phyloP scores from a whole-genome alignment of 2,329 filamentous ascomycete species.

The Colletotrichum theobromicola region DNA sequence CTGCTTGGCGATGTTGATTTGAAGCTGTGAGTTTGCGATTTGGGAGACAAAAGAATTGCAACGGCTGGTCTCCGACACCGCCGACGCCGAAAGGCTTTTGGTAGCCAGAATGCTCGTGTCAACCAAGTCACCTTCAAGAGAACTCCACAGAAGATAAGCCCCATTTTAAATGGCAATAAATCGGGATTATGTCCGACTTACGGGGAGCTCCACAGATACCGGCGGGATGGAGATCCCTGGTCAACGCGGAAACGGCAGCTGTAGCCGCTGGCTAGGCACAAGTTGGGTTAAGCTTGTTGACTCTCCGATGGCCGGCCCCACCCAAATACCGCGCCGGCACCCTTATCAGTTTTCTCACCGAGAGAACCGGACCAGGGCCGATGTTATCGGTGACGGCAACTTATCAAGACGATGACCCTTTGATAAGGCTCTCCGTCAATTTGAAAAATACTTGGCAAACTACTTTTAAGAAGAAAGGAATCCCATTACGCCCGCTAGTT shows the following conservation, averaged over 20 bases:
- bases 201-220: background rate
- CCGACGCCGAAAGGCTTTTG: background rate
- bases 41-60: background rate
- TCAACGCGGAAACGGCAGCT: background rate
- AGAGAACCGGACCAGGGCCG: background rate
- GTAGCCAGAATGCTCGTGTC: background rate
- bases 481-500: background rate
- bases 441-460: background rate
- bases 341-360: background rate
- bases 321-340: background rate
- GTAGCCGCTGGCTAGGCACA: background rate
- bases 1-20: background rate
- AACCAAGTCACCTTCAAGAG: background rate
- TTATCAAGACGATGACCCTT: background rate
- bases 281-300: background rate
- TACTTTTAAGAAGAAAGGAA: background rate
- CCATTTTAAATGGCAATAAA: background rate
- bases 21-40: background rate
- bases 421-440: background rate
- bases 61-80: too few relatives aligned
- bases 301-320: background rate
- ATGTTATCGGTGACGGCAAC: background rate
- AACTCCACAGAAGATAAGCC: background rate
- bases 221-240: background rate
- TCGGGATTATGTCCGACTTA: background rate